These are phyloP conservation scores for Narthecium ossifragum DNA, from an alignment of 106 monocot species.

Conservation along the genomic window DNA sequence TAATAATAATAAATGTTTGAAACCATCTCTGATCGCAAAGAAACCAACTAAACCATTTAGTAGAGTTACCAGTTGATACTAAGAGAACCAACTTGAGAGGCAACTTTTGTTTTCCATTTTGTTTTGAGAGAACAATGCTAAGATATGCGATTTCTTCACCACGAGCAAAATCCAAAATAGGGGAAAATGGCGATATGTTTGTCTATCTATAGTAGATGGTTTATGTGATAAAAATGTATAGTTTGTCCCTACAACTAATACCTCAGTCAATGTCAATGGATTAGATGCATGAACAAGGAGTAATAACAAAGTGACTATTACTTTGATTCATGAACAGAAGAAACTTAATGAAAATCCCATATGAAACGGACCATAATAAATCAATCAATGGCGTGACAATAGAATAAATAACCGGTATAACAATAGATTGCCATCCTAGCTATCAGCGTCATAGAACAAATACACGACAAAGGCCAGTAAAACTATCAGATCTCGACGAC, in stretches of 20 bases:
- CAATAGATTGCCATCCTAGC: background rate
- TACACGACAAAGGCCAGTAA: background rate
- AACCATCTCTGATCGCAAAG: background rate
- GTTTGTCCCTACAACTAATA: no score
- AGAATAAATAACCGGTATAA: background rate
- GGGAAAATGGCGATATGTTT: no score
- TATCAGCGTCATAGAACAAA: background rate
- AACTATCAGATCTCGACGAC: background rate
- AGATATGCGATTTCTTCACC: no score
- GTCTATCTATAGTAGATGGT: no score
- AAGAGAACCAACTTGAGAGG: background rate
- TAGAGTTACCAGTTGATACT: background rate
- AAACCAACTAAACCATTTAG: background rate
- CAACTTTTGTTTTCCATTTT: no score
- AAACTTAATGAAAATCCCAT: background rate
- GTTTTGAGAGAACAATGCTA: no score
- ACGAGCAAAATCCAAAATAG: no score
- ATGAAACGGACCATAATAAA: background rate
- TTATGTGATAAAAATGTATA: no score
- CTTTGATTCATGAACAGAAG: background rate
- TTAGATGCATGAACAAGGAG: no score
- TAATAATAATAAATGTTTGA: background rate
- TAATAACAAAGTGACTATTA: background rate
- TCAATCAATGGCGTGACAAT: background rate
- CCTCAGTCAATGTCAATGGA: no score